phyloP scores from a whole-genome alignment of 225 moss, liverwort and hornwort genomes.

The Straminergon stramineum region DNA sequence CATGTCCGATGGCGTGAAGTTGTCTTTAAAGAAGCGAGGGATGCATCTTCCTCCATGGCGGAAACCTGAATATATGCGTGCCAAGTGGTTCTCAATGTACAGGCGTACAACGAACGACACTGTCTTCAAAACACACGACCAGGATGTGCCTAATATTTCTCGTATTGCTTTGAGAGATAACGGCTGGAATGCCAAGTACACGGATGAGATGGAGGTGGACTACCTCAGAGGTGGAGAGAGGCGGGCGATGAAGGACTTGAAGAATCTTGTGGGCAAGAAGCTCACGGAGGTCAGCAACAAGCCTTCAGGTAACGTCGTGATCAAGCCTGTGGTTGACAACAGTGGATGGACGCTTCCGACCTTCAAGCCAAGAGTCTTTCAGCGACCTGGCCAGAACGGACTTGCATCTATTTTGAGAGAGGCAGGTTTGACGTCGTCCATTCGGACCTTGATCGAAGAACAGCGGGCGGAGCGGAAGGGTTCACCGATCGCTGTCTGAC shows the following conservation, averaged over 20 bases:
- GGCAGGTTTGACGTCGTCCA: slow-evolving; percentile 30
- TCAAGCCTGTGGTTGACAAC: background rate
- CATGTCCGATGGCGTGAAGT: slow-evolving; percentile 59
- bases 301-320: background rate
- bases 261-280: slow-evolving; percentile 1
- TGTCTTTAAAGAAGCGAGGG: slow-evolving; percentile 72
- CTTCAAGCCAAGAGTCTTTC: slow-evolving; percentile 36
- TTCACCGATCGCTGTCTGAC: slow-evolving; percentile 1
- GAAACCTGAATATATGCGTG: slow-evolving; percentile 65
- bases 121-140: background rate
- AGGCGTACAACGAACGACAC: slow-evolving; percentile 60
- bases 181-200: slow-evolving; percentile 44
- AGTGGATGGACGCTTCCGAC: slow-evolving; percentile 51
- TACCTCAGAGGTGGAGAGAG: slow-evolving; percentile 13
- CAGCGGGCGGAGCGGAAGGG: background rate
- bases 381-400: slow-evolving; percentile 24
- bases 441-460: slow-evolving; percentile 1
- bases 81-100: slow-evolving; percentile 75
- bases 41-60: slow-evolving; percentile 80
- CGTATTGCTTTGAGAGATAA: slow-evolving; percentile 40
- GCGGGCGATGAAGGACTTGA: slow-evolving; percentile 15
- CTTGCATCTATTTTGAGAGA: slow-evolving; percentile 41
- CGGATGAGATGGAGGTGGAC: slow-evolving; percentile 49
- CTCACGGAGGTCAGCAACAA: background rate
- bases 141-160: slow-evolving; percentile 7